phyloP scores from a whole-genome alignment of 768 basidiomycete species.

The Lactarius hengduanensis region DNA sequence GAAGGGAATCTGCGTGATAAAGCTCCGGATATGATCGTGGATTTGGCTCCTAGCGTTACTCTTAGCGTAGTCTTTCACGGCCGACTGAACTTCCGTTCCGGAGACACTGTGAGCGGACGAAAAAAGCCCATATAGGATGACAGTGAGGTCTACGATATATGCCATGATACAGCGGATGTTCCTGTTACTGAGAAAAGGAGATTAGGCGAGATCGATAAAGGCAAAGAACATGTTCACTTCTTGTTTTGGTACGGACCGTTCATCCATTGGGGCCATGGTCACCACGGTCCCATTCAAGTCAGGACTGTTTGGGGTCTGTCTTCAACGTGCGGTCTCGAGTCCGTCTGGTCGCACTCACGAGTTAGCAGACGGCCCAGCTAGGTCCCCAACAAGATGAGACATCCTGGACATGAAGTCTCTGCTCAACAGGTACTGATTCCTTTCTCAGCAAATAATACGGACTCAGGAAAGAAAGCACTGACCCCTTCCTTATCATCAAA shows the following conservation, averaged over 20 bases:
- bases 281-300: not conserved
- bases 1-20: not conserved
- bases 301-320: not conserved
- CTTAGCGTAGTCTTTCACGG: not conserved
- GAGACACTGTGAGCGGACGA: not conserved
- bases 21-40: not conserved
- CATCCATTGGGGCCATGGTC: not conserved
- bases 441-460: not conserved
- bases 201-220: not conserved
- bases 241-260: not conserved
- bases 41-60: not conserved
- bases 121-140: not conserved
- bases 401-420: not conserved
- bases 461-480: not conserved
- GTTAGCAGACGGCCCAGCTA: not conserved
- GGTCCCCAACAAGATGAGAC: not conserved
- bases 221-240: not conserved
- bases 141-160: conserved; percentile 20
- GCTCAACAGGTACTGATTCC: conserved; percentile 9
- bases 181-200: not conserved
- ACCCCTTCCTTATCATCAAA: not conserved
- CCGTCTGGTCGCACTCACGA: not conserved
- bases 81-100: not conserved
- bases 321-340: not conserved
- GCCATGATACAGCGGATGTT: conserved; percentile 11